Base-by-base conservation (phyloP, 495 filamentous ascomycete species). In the Aspergillus panamensis region DNA sequence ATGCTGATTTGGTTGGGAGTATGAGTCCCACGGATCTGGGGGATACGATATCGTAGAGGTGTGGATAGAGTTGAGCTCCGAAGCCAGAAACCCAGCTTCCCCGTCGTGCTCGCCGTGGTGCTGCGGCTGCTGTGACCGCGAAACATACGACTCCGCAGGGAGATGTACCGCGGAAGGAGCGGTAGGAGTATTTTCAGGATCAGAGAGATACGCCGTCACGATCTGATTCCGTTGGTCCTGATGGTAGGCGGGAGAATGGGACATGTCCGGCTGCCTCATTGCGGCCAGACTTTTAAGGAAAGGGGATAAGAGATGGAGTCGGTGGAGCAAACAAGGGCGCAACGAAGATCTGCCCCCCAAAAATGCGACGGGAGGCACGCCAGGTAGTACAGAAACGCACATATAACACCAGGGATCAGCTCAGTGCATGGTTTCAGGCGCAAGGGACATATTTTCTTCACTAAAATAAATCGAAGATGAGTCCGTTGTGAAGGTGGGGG, bases 241-340 rank as follows among this genome's bases (percentile, higher is more conserved):
- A 57, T 69, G 67, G 39, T 74, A 74, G 62, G 70, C 71, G 61
- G 72, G 66, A 57, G 65, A 72, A 68, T 74, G 69, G 63, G 74
- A 68, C 74, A 75, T 77, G 64, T 72, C 72, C 60, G 71, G 71
- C 44, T 65, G 66, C 61, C 61, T 64, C 72, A 76, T 74, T 63
- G 62, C 61, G 59, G 65, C 61, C 55, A 49, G 56, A 60, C 53
- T 44, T 55, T 21, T 32, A 32, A 54, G 47, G 40, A 47, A 58
- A 37, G 48, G 37, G 42, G 55, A 48, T 57, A 51, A 50, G 53
- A 51, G 60, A 59, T 50, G 53, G 60, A 62, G 59, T 51, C 39
- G 59, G 58, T 54, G 61, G 56, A 61, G 29, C 55, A 63, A 64
- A 57, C 55, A 63, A 63, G 60, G 60, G 60, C 53, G 51, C 45